A percentile compares a stretch with the other conserved stretches of the same genome.
These are phyloP conservation scores for Sarocladium strictum DNA, from an alignment of 2,329 filamentous ascomycete genomes.

Conservation along the genomic window DNA sequence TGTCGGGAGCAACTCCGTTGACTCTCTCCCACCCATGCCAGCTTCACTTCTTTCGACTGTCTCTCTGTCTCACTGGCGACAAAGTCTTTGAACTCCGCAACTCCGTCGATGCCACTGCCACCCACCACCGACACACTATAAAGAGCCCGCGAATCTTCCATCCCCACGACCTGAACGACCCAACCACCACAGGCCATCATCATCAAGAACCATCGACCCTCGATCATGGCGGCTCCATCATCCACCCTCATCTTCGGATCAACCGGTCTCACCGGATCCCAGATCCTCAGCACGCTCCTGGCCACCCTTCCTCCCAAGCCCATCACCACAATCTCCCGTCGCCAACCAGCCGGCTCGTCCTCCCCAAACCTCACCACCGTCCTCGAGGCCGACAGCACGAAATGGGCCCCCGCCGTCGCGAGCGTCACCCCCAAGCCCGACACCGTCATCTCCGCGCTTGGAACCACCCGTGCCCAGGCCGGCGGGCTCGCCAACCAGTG, in stretches of 20 bases:
- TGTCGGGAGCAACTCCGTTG: too few species aligned
- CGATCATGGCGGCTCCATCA: slow-evolving; percentile 22
- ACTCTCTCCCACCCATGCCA: not conserved
- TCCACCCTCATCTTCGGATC: slow-evolving; percentile 53
- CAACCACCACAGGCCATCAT: too few species aligned
- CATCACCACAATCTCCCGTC: slow-evolving; percentile 62
- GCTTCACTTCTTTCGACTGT: not conserved
- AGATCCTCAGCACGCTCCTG: slow-evolving; percentile 66
- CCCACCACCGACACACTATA: too few species aligned
- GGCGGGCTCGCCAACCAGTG: slow-evolving; percentile 75
- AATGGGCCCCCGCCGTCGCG: slow-evolving; percentile 60
- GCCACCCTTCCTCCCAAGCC: slow-evolving; percentile 42
- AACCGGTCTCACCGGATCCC: slow-evolving; percentile 64
- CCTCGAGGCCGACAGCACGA: slow-evolving; percentile 58
- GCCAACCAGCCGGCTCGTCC: slow-evolving; percentile 48
- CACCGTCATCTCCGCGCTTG: slow-evolving; percentile 71
- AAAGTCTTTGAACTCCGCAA: not conserved
- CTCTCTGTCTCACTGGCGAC: too few species aligned
- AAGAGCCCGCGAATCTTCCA: too few species aligned
- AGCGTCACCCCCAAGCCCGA: slow-evolving; percentile 48
- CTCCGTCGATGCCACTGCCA: not conserved
- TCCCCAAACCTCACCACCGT: slow-evolving; percentile 56
- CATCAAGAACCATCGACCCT: not conserved
- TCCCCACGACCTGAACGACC: too few species aligned
- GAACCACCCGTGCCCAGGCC: slow-evolving; percentile 70